Evolutionary conservation across 805 yeast species (phyloP).

Genomic region (Monosporozyma servazzii): DNA sequence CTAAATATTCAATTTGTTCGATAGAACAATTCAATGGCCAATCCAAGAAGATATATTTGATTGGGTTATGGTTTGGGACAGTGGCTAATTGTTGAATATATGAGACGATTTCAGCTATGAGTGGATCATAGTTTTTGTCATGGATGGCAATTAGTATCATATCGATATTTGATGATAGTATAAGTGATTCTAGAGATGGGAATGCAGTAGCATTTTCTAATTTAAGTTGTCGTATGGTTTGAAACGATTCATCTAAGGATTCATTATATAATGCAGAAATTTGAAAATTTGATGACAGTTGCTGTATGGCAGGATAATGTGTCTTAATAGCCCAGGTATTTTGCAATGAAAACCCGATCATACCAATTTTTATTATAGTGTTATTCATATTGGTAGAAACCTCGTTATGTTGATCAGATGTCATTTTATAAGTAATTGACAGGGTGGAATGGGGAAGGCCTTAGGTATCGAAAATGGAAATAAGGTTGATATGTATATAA

Average conservation of each 20-base stretch:
- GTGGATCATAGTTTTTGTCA: constrained; percentile 8
- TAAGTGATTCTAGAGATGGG: constrained; percentile 10
- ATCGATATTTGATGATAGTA: constrained; percentile 9
- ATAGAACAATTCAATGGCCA: constrained; percentile 14
- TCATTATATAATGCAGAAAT: constrained; percentile 12
- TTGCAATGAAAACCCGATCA: constrained; percentile 11
- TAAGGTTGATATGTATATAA: too few species aligned
- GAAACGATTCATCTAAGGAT: constrained; percentile 8
- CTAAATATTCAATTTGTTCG: constrained; percentile 10
- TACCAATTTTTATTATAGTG: constrained; percentile 9
- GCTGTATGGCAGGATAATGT: constrained; percentile 13
- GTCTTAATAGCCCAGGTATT: constrained; percentile 17
- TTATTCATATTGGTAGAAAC: neutral
- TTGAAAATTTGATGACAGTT: constrained; percentile 12
- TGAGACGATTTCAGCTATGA: constrained; percentile 8
- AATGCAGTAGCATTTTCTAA: constrained; percentile 11
- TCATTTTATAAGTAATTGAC: neutral
- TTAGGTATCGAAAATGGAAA: too few species aligned
- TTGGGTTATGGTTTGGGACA: neutral
- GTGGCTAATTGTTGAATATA: constrained; percentile 3
- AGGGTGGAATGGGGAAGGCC: too few species aligned
- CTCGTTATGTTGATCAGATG: neutral
- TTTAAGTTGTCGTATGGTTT: constrained; percentile 10
- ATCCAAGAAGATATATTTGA: constrained; percentile 13
- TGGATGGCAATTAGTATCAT: constrained; percentile 13